A percentile compares a stretch with the other conserved stretches of the same genome.
Conservation (phyloP, 495 filamentous ascomycete genomes). For the Aspergillus baeticus region DNA sequence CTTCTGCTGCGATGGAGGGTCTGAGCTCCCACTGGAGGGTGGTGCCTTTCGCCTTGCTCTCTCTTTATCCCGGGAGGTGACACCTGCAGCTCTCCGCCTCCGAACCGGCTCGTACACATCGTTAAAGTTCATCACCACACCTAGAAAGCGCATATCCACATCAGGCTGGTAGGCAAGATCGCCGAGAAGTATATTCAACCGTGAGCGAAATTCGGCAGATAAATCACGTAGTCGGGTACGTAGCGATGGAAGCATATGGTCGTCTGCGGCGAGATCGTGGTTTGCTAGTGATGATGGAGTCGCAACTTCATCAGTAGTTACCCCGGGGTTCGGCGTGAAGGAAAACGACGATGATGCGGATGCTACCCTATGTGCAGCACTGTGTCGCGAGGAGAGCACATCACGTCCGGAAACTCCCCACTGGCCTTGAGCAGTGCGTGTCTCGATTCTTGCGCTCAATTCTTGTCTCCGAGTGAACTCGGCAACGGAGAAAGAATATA, state of each 20-base stretch:
- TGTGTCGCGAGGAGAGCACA: constrained; percentile 26
- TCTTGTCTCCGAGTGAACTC: constrained; percentile 94
- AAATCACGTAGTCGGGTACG: constrained; percentile 68
- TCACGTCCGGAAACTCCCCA: constrained; percentile 66
- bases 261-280: constrained; percentile 46
- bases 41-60: constrained; percentile 31
- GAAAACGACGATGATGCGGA: constrained; percentile 23
- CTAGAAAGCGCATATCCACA: constrained; percentile 92
- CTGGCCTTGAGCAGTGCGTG: constrained; percentile 56
- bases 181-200: constrained; percentile 78
- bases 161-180: constrained; percentile 93
- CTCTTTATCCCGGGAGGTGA: constrained; percentile 38
- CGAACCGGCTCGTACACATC: constrained; percentile 82
- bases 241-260: constrained; percentile 72
- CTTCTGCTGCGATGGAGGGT: constrained; percentile 17
- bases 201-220: constrained; percentile 67
- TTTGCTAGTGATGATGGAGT: constrained; percentile 33
- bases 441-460: constrained; percentile 68
- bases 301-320: constrained; percentile 27
- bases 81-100: constrained; percentile 44
- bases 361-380: constrained; percentile 20
- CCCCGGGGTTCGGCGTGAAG: constrained; percentile 31
- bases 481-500: constrained; percentile 89
- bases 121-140: constrained; percentile 98
- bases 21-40: constrained; percentile 18